Percentiles rank a stretch among this genome's conserved stretches.
These are phyloP conservation scores for Beauveria australis DNA, from an alignment of 2,329 filamentous ascomycete species.

Conservation along the genomic window DNA sequence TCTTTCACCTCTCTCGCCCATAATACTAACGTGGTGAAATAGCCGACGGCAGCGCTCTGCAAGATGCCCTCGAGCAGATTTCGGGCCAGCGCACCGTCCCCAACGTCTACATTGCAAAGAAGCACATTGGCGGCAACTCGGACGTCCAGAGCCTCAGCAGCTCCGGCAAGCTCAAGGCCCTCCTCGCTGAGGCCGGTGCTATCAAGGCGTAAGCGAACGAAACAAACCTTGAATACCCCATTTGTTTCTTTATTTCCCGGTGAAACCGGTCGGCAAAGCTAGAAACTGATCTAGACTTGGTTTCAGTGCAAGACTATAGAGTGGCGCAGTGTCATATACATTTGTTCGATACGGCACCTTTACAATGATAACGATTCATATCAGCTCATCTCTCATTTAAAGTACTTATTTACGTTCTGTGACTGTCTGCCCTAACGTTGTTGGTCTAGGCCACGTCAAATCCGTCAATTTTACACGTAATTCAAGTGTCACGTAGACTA, in stretches of 20 bases:
- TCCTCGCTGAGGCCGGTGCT: conserved; percentile 36
- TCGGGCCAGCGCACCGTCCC: conserved; percentile 83
- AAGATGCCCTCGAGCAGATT: conserved; percentile 73
- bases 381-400: too few relatives aligned
- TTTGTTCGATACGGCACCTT: background rate
- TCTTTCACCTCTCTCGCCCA: background rate
- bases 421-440: too few relatives aligned
- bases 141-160: conserved; percentile 59
- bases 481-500: background rate
- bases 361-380: too few relatives aligned
- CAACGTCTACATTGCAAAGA: conserved; percentile 84
- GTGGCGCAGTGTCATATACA: background rate
- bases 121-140: conserved; percentile 96
- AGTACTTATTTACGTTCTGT: too few relatives aligned
- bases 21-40: conserved; percentile 16
- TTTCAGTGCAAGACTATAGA: conserved; percentile 9
- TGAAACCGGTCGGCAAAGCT: background rate
- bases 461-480: too few relatives aligned
- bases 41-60: conserved; percentile 79
- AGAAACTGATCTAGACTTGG: background rate
- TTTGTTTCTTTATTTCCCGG: background rate
- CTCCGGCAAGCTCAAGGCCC: conserved; percentile 29
- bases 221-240: conserved; percentile 1
- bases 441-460: too few relatives aligned
- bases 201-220: conserved; percentile 29